These are phyloP conservation scores for Mesembryanthemum crystallinum DNA, from an alignment of 148 eudicot species.

Conservation along the genomic window DNA sequence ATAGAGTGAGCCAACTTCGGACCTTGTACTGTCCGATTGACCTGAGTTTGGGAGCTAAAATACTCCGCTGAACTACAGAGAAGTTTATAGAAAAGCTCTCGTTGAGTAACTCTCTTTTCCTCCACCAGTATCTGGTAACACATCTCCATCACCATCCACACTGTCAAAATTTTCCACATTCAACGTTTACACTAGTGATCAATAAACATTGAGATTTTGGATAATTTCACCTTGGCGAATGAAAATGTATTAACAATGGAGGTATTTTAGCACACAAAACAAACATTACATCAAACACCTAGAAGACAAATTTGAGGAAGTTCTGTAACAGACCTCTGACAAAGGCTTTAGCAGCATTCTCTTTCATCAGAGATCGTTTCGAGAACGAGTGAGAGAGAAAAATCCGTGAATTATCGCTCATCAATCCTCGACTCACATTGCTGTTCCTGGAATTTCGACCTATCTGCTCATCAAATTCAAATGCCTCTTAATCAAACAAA, in stretches of 20 bases:
- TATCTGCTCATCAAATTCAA: constrained; percentile 21
- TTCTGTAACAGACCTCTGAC: constrained; percentile 53
- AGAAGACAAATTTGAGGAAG: background rate
- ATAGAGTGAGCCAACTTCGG: background rate
- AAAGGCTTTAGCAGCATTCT: constrained; percentile 71
- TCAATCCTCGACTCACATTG: constrained; percentile 57
- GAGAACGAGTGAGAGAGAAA: constrained; percentile 71
- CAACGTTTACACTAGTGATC: background rate
- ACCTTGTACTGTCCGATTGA: constrained; percentile 90
- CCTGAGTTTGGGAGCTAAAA: constrained; percentile 77
- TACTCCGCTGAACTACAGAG: constrained; percentile 79
- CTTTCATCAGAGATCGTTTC: constrained; percentile 65
- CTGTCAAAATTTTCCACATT: constrained; percentile 34
- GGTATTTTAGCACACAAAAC: background rate
- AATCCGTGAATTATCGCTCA: constrained; percentile 64
- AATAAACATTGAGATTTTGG: background rate
- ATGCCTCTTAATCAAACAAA: background rate
- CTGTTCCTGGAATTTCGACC: constrained; percentile 30
- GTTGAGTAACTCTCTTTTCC: constrained; percentile 84
- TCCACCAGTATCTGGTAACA: constrained; percentile 69
- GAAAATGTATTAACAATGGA: background rate
- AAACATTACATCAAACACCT: constrained; percentile 16
- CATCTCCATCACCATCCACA: constrained; percentile 97
- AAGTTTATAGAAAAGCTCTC: constrained; percentile 84
- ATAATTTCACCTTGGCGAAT: background rate